These are phyloP conservation scores for Collybia mongolica DNA, from an alignment of 768 basidiomycete genomes.

Conservation along the genomic window DNA sequence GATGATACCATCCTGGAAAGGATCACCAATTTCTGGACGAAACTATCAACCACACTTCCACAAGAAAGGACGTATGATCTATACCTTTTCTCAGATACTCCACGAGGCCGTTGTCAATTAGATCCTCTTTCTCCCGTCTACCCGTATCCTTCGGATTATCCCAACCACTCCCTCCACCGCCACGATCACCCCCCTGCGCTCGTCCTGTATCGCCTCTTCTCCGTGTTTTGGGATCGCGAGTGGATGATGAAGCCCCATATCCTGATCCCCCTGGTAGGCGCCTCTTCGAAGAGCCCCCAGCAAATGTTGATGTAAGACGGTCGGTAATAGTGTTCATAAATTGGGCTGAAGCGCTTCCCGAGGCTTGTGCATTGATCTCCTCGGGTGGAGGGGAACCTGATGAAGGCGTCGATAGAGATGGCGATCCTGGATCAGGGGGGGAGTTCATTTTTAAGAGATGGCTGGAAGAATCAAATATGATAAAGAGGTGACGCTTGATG, in stretches of 20 bases:
- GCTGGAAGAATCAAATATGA: neutral
- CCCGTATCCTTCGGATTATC: constrained; percentile 35
- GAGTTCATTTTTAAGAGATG: constrained; percentile 31
- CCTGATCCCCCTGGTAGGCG: constrained; percentile 49
- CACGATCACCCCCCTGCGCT: constrained; percentile 11
- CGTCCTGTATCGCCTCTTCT: constrained; percentile 42
- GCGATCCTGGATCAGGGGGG: constrained; percentile 38
- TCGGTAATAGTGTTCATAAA: constrained; percentile 29
- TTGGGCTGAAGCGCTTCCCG: constrained; percentile 5
- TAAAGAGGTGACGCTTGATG: too few species aligned
- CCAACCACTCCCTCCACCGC: constrained; percentile 17
- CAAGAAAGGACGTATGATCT: constrained; percentile 6
- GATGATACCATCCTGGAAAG: constrained; percentile 40
- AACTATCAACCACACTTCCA: neutral
- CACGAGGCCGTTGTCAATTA: constrained; percentile 47
- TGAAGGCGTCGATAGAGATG: constrained; percentile 35
- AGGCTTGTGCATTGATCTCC: constrained; percentile 25
- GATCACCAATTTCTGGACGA: constrained; percentile 51
- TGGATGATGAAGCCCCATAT: constrained; percentile 37
- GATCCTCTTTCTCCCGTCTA: constrained; percentile 51
- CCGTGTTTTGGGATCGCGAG: constrained; percentile 50
- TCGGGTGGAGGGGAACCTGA: constrained; percentile 44
- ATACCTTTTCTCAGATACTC: constrained; percentile 57
- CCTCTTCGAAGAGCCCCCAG: constrained; percentile 40
- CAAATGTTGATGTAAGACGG: constrained; percentile 32